These are phyloP conservation scores for Emergomyces africanus DNA, from an alignment of 2,329 filamentous ascomycete species.

Conservation along the genomic window DNA sequence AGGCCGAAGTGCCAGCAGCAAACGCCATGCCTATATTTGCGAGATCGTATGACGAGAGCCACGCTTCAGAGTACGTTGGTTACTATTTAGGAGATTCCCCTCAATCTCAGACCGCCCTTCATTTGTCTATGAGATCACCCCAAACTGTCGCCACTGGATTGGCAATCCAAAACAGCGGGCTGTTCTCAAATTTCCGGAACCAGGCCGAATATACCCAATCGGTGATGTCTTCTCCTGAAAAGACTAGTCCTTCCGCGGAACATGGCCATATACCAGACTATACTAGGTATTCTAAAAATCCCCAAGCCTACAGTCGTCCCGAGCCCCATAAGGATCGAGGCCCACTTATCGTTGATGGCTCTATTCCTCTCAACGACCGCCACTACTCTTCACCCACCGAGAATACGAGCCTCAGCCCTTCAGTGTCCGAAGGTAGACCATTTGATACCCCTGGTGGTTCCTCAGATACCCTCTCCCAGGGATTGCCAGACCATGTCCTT, in stretches of 20 bases:
- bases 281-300: conserved; percentile 10
- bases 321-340: conserved; percentile 21
- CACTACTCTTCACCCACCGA: conserved; percentile 22
- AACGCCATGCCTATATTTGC: conserved; percentile 24
- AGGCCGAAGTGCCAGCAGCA: conserved; percentile 21
- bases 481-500: conserved; percentile 24
- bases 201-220: conserved; percentile 22
- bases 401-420: conserved; percentile 27
- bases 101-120: conserved; percentile 29
- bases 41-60: conserved; percentile 25
- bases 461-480: conserved; percentile 27
- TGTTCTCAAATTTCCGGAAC: conserved; percentile 21
- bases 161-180: conserved; percentile 25
- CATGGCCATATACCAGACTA: conserved; percentile 12
- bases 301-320: neutral
- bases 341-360: conserved; percentile 37
- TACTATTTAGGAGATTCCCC: conserved; percentile 35
- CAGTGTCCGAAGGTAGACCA: conserved; percentile 27
- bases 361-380: conserved; percentile 27
- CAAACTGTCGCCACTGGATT: conserved; percentile 27
- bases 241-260: conserved; percentile 8
- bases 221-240: conserved; percentile 1
- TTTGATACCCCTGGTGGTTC: conserved; percentile 26
- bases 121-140: conserved; percentile 26
- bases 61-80: conserved; percentile 31